These are phyloP conservation scores for Stachybotrys echinatus DNA, from an alignment of 2,329 filamentous ascomycete genomes.

Conservation along the genomic window DNA sequence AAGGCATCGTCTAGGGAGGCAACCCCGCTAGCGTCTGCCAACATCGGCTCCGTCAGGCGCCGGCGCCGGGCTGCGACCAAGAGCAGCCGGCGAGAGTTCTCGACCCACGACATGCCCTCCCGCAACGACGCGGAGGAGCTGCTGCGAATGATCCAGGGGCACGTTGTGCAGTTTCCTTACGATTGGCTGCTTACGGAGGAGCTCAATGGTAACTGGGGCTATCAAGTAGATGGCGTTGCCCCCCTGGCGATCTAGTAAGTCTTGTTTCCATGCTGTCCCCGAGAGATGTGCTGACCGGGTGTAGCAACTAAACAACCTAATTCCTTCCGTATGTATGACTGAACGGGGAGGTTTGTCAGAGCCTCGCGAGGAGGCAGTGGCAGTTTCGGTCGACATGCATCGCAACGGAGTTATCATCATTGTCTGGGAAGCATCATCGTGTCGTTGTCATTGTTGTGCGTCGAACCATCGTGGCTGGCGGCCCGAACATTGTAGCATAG, in stretches of 20 bases:
- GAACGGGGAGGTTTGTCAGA: neutral
- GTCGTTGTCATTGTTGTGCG: neutral
- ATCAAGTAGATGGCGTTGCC: slow-evolving; percentile 92
- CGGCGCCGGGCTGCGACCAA: slow-evolving; percentile 67
- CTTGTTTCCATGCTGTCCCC: neutral
- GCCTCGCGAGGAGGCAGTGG: neutral
- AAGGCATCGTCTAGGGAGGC: slow-evolving; percentile 35
- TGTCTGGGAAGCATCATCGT: neutral
- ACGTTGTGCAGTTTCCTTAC: slow-evolving; percentile 88
- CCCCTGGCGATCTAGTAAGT: slow-evolving; percentile 95
- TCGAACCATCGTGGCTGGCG: too few species aligned
- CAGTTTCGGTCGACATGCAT: neutral
- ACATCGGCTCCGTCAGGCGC: slow-evolving; percentile 48
- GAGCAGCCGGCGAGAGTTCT: slow-evolving; percentile 58
- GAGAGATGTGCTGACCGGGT: neutral
- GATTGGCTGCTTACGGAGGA: slow-evolving; percentile 94
- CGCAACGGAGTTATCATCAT: neutral
- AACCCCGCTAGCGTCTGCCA: slow-evolving; percentile 16
- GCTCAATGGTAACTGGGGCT: slow-evolving; percentile 91
- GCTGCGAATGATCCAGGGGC: slow-evolving; percentile 76
- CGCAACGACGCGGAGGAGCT: slow-evolving; percentile 76
- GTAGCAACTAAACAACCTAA: neutral
- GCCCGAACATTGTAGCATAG: neutral
- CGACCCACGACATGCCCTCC: slow-evolving; percentile 70
- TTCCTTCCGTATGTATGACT: neutral